phyloP scores from a whole-genome alignment of 106 monocot genomes.

The Platanthera guangdongensis region DNA sequence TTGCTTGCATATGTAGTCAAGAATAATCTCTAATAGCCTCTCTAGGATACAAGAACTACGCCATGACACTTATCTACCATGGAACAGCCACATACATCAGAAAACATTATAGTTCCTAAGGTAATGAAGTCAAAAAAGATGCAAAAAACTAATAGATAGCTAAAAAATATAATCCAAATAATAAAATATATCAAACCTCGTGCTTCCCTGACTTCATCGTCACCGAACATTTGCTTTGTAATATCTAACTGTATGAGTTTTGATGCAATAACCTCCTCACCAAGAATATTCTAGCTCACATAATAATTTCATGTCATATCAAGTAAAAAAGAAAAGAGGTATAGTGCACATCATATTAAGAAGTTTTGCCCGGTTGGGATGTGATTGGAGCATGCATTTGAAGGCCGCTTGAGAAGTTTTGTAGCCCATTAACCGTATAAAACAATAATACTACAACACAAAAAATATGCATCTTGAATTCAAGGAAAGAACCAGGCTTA shows the following conservation, averaged over 20 bases:
- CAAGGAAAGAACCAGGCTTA: too few species aligned
- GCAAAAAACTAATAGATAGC: neutral
- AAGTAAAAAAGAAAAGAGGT: neutral
- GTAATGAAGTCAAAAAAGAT: neutral
- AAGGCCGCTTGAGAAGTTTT: too few species aligned
- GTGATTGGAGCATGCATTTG: too few species aligned
- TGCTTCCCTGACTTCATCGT: constrained; percentile 45
- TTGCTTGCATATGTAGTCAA: constrained; percentile 19
- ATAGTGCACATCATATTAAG: too few species aligned
- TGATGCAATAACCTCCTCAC: constrained; percentile 51
- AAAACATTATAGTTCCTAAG: neutral
- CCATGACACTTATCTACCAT: too few species aligned
- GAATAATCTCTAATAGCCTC: constrained; percentile 70
- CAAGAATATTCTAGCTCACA: constrained; percentile 37
- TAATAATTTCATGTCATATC: neutral
- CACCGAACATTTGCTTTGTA: constrained; percentile 44
- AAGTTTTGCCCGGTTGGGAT: too few species aligned
- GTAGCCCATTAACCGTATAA: too few species aligned
- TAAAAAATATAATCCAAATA: neutral
- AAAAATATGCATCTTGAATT: too few species aligned
- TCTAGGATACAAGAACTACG: constrained; percentile 24
- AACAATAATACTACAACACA: too few species aligned
- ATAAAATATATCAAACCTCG: constrained; percentile 17
- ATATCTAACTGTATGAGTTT: constrained; percentile 50
- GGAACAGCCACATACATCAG: neutral